These are phyloP conservation scores for Camelina neglecta DNA, from an alignment of 345 rosid species.

Conservation along the genomic window DNA sequence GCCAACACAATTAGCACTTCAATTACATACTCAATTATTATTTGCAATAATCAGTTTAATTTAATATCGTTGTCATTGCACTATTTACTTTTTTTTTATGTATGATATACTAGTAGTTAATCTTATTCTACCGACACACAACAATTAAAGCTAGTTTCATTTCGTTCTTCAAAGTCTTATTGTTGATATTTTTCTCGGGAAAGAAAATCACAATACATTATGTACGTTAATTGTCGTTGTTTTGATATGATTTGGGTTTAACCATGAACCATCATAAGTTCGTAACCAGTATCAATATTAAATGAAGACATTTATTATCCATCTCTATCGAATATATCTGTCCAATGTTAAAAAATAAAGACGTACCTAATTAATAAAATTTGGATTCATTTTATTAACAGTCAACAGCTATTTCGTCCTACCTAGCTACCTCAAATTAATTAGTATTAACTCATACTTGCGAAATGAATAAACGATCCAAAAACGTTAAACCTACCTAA, in stretches of 20 bases:
- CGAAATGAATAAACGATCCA: background rate
- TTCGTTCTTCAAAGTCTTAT: background rate
- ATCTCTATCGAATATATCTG: background rate
- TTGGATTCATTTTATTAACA: background rate
- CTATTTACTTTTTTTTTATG: background rate
- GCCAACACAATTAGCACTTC: constrained; percentile 19
- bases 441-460: background rate
- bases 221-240: background rate
- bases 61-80: background rate
- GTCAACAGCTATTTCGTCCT: constrained; percentile 16
- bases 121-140: background rate
- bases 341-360: constrained; percentile 21
- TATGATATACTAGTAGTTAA: background rate
- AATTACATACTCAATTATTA: background rate
- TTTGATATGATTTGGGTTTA: background rate
- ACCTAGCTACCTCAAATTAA: constrained; percentile 14
- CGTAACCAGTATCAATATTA: background rate
- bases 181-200: background rate
- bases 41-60: background rate
- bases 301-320: constrained; percentile 6
- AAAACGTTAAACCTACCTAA: background rate
- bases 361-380: background rate
- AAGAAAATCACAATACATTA: background rate
- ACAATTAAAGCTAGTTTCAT: background rate
- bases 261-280: background rate